Base-by-base conservation (phyloP, 2,329 filamentous ascomycete genomes). In the Colletotrichum lindemuthianum region DNA sequence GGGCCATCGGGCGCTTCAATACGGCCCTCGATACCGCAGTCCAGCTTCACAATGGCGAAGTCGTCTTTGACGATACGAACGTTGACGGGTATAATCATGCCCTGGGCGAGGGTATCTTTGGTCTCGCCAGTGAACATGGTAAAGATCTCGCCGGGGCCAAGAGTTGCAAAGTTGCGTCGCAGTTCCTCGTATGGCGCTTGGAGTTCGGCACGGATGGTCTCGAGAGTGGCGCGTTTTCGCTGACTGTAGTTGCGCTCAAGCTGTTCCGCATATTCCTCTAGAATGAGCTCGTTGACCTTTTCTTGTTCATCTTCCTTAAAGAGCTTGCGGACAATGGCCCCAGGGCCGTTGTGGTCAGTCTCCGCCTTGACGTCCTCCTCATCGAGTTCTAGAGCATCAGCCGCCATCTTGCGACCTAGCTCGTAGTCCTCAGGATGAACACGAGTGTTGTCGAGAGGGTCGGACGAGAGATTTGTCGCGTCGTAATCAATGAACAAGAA, bases 361-460 rank as follows among this genome's bases (percentile, higher is more conserved):
- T 98, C 94, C 1, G 92, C 93, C 78, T 97, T 96, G 74, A 99
- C 93, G 72, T 99, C 96, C 80, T 99, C 96, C 78, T 99, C 96
- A 71, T 99, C 96, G 69, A 99, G 85, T 75, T 97, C 95, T 51
- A 99, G 83, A 13, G 96, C 96, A 82, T 99, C 96, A 4, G 96
- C 96, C 16, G 96, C 96, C 90, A 99, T 98, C 80, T 99, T 99
- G 70, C 95, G 92, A 52, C 93, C 96, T 67, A 99, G 90, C 70
- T 99, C 96, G 77, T 99, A 99, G 75, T 99, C 96, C 81, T 99
- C 96, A 1, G 96, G 96, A 73, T 99, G 96, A 15, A 99, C 93
- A 81, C 96, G 92, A 50, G 96, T 99, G 74, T 96, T 97, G 78
- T 99, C 96, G 33, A 99, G 84, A 63, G 96, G 97, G 74, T 99